Base-by-base conservation (phyloP, 75 land plant species). In the Ceratopteris richardii region DNA sequence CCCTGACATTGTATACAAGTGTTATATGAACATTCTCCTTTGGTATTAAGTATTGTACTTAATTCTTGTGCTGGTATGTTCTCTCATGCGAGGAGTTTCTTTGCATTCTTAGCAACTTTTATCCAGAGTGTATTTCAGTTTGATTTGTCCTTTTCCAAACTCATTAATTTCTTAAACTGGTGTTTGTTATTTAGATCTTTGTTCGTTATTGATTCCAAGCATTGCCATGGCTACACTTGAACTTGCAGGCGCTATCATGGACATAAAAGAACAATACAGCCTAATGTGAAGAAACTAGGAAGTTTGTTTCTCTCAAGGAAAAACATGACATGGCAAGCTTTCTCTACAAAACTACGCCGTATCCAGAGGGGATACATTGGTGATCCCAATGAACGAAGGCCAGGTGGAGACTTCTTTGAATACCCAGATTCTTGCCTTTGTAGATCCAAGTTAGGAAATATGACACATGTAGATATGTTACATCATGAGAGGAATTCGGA, bases 361-460 rank as follows among this genome's bases (percentile, higher is more conserved):
- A 48, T 72, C 26, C 75, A 72, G 57, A 66, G 66, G 40, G 69
- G 75, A 17, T 72, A 66, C 43, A 72, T 72, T 71, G 75, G 75
- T 13, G 64, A 72, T 22, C 75, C 75, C 20, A 60, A 67, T 53
- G 75, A 72, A 57, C 20, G 20, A 36, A 29, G 60, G 33, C 50
- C 50, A 18, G 50, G 50, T 14, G 89, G 93, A 14, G 93, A 88
- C 51, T 88, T 88, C 64, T 88, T 85, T 47, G 93, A 88, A 54
- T 81, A 81, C 41, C 93, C 93, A 26, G 58, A 73, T n/a, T 29
- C 89, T 18, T 88, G 93, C 57, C 82, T 88, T 19, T 88, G 93
- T 74, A 85, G 85, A 62, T 36, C 76, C 12, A 57, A 75, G 29
- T 57, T 52, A 36, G 60, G 50, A 28, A 61, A n/a, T 16, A 46